Percentiles rank a stretch among this genome's conserved stretches.
Evolutionary conservation across 495 filamentous ascomycete genomes (phyloP).

Genomic region (Aspergillus sclerotioniger): DNA sequence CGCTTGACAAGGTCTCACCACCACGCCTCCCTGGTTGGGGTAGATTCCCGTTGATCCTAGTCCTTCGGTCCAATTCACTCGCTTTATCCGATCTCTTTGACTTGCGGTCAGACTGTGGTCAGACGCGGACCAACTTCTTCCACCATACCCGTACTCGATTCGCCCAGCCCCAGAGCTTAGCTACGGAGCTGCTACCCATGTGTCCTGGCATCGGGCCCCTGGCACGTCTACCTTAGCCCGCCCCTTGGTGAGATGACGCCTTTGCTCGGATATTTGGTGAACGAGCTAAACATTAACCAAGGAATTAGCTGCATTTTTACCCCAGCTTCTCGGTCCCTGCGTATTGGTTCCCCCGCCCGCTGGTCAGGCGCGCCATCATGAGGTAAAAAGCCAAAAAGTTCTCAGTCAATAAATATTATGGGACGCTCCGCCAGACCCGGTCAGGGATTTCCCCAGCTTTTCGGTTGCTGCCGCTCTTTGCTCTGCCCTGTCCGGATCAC

Average conservation of each 20-base stretch:
- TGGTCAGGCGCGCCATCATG: slow-evolving; percentile 23
- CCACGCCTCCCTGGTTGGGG: not conserved
- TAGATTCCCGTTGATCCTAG: not conserved
- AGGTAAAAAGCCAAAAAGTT: slow-evolving; percentile 12
- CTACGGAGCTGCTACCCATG: not conserved
- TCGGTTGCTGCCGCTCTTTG: slow-evolving; percentile 30
- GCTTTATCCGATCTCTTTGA: not conserved
- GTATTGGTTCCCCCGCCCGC: slow-evolving; percentile 11
- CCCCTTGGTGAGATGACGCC: slow-evolving; percentile 14
- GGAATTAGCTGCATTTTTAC: slow-evolving; percentile 6
- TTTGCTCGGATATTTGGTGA: slow-evolving; percentile 21
- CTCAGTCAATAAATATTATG: slow-evolving; percentile 18
- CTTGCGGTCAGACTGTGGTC: slow-evolving; percentile 1
- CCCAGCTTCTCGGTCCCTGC: slow-evolving; percentile 15
- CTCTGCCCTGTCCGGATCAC: slow-evolving; percentile 35
- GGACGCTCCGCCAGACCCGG: slow-evolving; percentile 13
- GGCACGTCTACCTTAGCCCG: not conserved
- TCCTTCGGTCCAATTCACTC: not conserved
- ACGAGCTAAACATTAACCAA: slow-evolving; percentile 12
- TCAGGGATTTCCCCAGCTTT: slow-evolving; percentile 18
- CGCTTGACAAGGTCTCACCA: not conserved
- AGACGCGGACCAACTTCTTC: slow-evolving; percentile 8
- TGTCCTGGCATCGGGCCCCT: slow-evolving; percentile 9
- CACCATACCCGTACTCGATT: not conserved
- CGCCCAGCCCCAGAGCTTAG: not conserved